phyloP scores from a whole-genome alignment of 2,329 filamentous ascomycete genomes.

The Decorospora gaudefroyi region DNA sequence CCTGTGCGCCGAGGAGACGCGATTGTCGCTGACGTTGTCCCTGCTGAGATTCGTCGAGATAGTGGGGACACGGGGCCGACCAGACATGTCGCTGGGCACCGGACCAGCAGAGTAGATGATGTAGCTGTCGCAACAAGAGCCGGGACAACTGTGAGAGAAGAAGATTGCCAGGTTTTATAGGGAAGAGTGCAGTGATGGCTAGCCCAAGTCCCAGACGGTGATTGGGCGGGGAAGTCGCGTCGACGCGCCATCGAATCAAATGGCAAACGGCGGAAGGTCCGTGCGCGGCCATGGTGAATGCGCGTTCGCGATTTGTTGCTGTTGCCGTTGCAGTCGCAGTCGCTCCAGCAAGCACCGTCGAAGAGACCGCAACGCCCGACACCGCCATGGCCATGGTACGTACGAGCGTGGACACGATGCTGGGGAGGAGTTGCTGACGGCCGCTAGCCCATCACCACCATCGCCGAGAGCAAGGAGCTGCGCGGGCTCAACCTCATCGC shows the following conservation, averaged over 20 bases:
- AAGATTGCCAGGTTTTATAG: not conserved
- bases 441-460: conserved; percentile 66
- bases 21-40: not conserved
- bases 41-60: not conserved
- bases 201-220: not conserved
- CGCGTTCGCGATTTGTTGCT: conserved; percentile 27
- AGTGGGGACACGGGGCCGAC: not conserved
- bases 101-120: not conserved
- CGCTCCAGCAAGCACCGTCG: no score
- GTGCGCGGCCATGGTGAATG: conserved; percentile 13
- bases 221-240: conserved; percentile 3
- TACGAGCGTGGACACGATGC: not conserved
- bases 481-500: conserved; percentile 96
- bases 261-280: conserved; percentile 6
- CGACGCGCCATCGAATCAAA: conserved; percentile 2
- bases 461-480: conserved; percentile 94
- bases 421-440: conserved; percentile 17
- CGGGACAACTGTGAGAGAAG: not conserved
- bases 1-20: not conserved
- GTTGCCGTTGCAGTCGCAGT: not conserved
- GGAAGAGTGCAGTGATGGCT: no score
- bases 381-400: conserved; percentile 43
- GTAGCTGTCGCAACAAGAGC: not conserved
- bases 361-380: no score
- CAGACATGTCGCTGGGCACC: conserved; percentile 5